These are phyloP conservation scores for Cladosporium sp. DNA, from an alignment of 2,329 filamentous ascomycete genomes.

Conservation along the genomic window DNA sequence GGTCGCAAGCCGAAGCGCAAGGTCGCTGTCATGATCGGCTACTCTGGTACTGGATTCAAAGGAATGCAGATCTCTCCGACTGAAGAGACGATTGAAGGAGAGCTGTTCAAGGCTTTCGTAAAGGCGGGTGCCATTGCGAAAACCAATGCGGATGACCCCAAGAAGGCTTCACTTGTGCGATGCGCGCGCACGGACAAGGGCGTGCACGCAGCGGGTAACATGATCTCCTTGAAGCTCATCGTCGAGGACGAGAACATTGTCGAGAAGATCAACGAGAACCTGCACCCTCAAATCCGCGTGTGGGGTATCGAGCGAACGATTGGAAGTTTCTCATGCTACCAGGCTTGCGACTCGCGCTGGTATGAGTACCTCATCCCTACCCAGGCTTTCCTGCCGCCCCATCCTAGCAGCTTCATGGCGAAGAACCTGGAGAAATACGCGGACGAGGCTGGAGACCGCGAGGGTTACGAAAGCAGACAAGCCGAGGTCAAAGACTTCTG, in stretches of 20 bases:
- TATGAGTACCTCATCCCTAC: slow-evolving; percentile 97
- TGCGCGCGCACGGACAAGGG: slow-evolving; percentile 97
- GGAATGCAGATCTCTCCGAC: slow-evolving; percentile 76
- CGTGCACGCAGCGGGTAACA: slow-evolving; percentile 91
- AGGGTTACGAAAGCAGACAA: slow-evolving; percentile 65
- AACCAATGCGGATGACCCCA: slow-evolving; percentile 92
- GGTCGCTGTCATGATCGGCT: slow-evolving; percentile 91
- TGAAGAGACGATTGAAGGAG: slow-evolving; percentile 91
- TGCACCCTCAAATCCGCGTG: slow-evolving; percentile 85
- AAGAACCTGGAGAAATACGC: slow-evolving; percentile 77
- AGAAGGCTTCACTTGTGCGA: slow-evolving; percentile 89
- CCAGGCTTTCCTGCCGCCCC: slow-evolving; percentile 86
- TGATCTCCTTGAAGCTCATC: slow-evolving; percentile 93
- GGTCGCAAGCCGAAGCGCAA: slow-evolving; percentile 89
- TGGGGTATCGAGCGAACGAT: slow-evolving; percentile 92
- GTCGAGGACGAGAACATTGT: slow-evolving; percentile 86
- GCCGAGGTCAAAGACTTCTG: slow-evolving; percentile 79
- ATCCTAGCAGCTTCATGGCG: slow-evolving; percentile 81
- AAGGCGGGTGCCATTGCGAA: slow-evolving; percentile 91
- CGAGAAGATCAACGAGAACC: slow-evolving; percentile 80
- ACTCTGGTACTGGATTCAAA: slow-evolving; percentile 93
- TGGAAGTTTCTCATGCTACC: slow-evolving; percentile 91
- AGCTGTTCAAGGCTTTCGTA: slow-evolving; percentile 89
- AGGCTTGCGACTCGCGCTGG: slow-evolving; percentile 89
- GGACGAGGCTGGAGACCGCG: slow-evolving; percentile 66